Evolutionary conservation across 2,329 filamentous ascomycete species (phyloP).

Genomic region (Pyrenophora graminea): DNA sequence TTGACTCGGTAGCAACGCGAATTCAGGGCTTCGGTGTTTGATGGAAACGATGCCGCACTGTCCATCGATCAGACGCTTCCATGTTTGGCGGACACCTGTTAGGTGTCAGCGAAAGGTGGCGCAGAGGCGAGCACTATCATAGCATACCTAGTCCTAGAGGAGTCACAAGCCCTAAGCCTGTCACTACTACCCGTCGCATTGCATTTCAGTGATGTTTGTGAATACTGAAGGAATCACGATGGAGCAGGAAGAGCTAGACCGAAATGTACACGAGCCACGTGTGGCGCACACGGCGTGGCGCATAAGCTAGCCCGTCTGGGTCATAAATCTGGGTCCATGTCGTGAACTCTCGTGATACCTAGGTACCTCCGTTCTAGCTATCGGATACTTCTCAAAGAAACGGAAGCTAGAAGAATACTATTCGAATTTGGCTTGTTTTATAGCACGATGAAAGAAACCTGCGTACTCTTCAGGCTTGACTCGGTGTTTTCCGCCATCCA

Average conservation of each 20-base stretch:
- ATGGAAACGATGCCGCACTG: slow-evolving; percentile 81
- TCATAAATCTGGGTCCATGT: too few relatives aligned
- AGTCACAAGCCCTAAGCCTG: slow-evolving; percentile 55
- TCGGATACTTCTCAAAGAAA: too few relatives aligned
- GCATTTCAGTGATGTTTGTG: slow-evolving; percentile 42
- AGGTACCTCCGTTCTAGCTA: too few relatives aligned
- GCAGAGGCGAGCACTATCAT: not conserved
- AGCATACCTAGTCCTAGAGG: slow-evolving; percentile 74
- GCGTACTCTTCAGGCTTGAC: too few relatives aligned
- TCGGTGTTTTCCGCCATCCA: too few relatives aligned
- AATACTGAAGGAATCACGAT: slow-evolving; percentile 12
- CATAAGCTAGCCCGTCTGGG: not conserved
- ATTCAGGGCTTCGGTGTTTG: slow-evolving; percentile 63
- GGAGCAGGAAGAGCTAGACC: slow-evolving; percentile 2
- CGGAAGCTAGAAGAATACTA: too few relatives aligned
- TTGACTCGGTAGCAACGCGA: slow-evolving; percentile 77
- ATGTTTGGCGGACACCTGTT: slow-evolving; percentile 71
- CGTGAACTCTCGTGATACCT: too few relatives aligned
- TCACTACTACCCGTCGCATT: slow-evolving; percentile 57
- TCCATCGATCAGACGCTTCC: slow-evolving; percentile 78
- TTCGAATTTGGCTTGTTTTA: too few relatives aligned
- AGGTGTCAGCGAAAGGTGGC: not conserved
- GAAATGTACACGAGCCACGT: slow-evolving; percentile 16
- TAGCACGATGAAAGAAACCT: too few relatives aligned
- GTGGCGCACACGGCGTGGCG: slow-evolving; percentile 13